Conservation (phyloP, 495 filamentous ascomycete genomes). For the Podospora pseudopauciseta region DNA sequence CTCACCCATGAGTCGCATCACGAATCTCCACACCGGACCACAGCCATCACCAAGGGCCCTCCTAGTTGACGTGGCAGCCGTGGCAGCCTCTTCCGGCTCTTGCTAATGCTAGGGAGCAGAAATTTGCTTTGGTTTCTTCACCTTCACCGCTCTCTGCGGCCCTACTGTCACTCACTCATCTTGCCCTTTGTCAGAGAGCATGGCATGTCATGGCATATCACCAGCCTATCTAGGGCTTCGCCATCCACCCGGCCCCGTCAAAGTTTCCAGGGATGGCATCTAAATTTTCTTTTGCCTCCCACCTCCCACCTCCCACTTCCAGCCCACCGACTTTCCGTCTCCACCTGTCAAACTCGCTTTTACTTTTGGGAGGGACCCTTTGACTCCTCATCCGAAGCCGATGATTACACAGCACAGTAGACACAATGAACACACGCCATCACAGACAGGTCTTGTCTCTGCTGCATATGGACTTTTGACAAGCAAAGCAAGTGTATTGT, state of each 20-base stretch:
- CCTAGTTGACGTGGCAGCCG: constrained; percentile 5
- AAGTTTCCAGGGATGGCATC: constrained; percentile 15
- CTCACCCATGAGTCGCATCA: constrained; percentile 6
- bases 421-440: background rate
- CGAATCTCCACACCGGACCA: background rate
- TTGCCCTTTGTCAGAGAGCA: background rate
- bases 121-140: constrained; percentile 3
- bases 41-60: background rate
- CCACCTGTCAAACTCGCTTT: constrained; percentile 13
- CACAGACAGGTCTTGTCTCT: background rate
- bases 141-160: background rate
- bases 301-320: background rate
- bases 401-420: background rate
- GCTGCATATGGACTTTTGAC: background rate
- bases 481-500: too few relatives aligned
- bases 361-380: background rate
- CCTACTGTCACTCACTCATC: background rate
- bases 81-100: constrained; percentile 1
- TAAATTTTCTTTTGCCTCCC: constrained; percentile 18
- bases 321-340: background rate
- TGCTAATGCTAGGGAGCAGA: background rate
- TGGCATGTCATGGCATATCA: background rate
- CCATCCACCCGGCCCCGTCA: constrained; percentile 16
- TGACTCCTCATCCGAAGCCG: constrained; percentile 4
- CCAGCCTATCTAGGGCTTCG: constrained; percentile 2